Percentiles rank a stretch among this genome's conserved stretches.
phyloP scores from a whole-genome alignment of 148 eudicot species.

The Camellia japonica region DNA sequence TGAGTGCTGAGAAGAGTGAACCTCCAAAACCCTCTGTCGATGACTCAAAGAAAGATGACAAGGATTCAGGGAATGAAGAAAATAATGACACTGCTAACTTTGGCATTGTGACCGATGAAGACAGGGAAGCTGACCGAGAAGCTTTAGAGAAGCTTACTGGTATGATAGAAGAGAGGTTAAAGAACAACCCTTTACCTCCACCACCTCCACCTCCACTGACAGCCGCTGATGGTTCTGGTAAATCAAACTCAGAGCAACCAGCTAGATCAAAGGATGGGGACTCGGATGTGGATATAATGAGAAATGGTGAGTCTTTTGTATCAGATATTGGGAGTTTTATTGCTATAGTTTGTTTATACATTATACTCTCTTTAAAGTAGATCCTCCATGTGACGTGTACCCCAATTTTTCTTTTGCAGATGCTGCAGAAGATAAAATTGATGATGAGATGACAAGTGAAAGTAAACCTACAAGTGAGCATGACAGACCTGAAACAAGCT shows the following conservation, averaged over 20 bases:
- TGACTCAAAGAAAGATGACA: slow-evolving; percentile 53
- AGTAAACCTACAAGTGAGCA: slow-evolving; percentile 46
- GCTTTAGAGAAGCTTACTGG: slow-evolving; percentile 61
- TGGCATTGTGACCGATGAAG: slow-evolving; percentile 85
- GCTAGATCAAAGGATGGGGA: slow-evolving; percentile 70
- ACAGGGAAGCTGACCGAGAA: slow-evolving; percentile 68
- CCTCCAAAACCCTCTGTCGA: slow-evolving; percentile 46
- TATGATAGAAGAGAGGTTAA: slow-evolving; percentile 80
- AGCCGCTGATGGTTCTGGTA: slow-evolving; percentile 39
- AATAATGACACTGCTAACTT: slow-evolving; percentile 48
- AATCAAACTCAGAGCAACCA: slow-evolving; percentile 55
- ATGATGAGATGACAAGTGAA: slow-evolving; percentile 68
- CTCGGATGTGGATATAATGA: slow-evolving; percentile 48
- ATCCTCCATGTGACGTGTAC: not conserved
- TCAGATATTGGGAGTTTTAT: not conserved
- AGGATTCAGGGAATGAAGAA: slow-evolving; percentile 51
- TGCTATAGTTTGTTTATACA: not conserved
- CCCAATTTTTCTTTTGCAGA: slow-evolving; percentile 13
- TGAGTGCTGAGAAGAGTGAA: slow-evolving; percentile 44
- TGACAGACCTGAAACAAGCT: slow-evolving; percentile 61
- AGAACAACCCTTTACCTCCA: slow-evolving; percentile 71
- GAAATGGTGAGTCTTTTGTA: slow-evolving; percentile 43
- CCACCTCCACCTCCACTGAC: slow-evolving; percentile 53
- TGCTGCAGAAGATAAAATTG: slow-evolving; percentile 65
- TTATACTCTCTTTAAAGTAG: not conserved